These are phyloP conservation scores for Pythium brachiatum DNA, from an alignment of 352 stramenopile genomes.

Conservation along the genomic window DNA sequence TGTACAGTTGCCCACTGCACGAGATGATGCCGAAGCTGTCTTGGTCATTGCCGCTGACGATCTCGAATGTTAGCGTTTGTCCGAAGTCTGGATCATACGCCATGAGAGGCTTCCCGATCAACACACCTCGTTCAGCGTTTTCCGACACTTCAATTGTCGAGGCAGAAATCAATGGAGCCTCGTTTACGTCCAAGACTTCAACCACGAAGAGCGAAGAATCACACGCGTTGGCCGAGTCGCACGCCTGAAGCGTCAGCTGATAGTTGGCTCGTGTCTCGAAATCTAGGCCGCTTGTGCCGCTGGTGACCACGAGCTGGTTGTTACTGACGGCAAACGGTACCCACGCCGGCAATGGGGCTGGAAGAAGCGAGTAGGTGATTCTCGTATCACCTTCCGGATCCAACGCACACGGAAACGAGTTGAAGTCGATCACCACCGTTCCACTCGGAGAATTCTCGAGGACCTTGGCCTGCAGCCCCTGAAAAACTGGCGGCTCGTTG, in stretches of 20 bases:
- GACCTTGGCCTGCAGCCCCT: constrained; percentile 1
- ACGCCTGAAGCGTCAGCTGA: constrained; percentile 15
- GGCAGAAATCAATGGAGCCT: constrained; percentile 16
- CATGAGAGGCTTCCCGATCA: constrained; percentile 25
- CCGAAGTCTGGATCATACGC: constrained; percentile 31
- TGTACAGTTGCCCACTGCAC: constrained; percentile 52
- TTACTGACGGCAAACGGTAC: constrained; percentile 17
- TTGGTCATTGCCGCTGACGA: constrained; percentile 26
- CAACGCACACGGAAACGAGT: background rate
- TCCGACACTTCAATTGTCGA: constrained; percentile 5
- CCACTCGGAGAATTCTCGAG: constrained; percentile 26
- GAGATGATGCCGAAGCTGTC: constrained; percentile 43
- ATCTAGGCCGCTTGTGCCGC: constrained; percentile 6
- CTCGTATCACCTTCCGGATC: constrained; percentile 26
- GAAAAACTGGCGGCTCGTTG: constrained; percentile 48
- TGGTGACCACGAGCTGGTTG: constrained; percentile 9
- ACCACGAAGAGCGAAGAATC: constrained; percentile 12
- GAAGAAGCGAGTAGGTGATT: constrained; percentile 16
- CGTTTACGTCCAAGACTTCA: constrained; percentile 29
- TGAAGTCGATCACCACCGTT: constrained; percentile 25
- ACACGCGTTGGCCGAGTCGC: constrained; percentile 21
- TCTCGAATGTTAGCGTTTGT: constrained; percentile 25
- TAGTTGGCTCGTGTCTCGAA: constrained; percentile 22
- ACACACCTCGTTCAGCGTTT: constrained; percentile 18
- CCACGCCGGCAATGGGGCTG: background rate